Evolutionary conservation across 2,329 filamentous ascomycete genomes (phyloP), one percentile per base, ranked within the genome.

Genomic region (Hypoxylon sp.): DNA sequence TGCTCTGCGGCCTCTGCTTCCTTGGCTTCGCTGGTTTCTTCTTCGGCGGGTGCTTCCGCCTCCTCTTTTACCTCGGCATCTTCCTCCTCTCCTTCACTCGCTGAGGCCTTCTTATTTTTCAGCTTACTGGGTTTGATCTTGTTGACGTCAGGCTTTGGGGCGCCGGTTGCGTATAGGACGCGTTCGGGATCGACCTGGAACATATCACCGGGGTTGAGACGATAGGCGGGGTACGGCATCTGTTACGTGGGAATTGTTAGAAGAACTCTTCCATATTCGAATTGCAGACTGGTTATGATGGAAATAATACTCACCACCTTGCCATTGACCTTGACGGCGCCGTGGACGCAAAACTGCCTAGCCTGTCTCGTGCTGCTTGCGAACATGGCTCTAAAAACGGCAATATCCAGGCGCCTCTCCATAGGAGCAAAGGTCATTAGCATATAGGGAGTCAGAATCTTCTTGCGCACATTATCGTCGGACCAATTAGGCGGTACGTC

Each of bases 141-240:
- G 69, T 74, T 71, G 42, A 42, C 58, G 69, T 69, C 85, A 26
- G 8, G 80, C 81, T 94, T 96, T 53, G 88, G 87, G 26, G 87
- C 86, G 65, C 96, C 96, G 0, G 94, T 97, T 35, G 93, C 95
- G 76, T 88, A 94, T 81, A 99, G 86, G 63, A 99, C 96, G 74
- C 91, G 90, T 42, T 97, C 93, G 37, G 92, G 87, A 19, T 98
- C 92, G 75, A 99, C 95, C 79, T 97, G 94, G 86, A 99, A 99
- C 90, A 99, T 93, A 80, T 99, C 96, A 74, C 96, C 96, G 2
- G 96, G 97, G 80, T 99, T 99, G 42, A 99, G 88, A 72, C 94
- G 90, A 80, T 99, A 99, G 61, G 94, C 92, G 8, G 96, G 94
- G 78, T 96, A 93, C 71, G 88, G 86, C 92, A 98, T 97, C 95